A percentile compares a stretch with the other conserved stretches of the same genome.
Evolutionary conservation across 345 rosid species (phyloP).

Genomic region (Citropsis articulata): DNA sequence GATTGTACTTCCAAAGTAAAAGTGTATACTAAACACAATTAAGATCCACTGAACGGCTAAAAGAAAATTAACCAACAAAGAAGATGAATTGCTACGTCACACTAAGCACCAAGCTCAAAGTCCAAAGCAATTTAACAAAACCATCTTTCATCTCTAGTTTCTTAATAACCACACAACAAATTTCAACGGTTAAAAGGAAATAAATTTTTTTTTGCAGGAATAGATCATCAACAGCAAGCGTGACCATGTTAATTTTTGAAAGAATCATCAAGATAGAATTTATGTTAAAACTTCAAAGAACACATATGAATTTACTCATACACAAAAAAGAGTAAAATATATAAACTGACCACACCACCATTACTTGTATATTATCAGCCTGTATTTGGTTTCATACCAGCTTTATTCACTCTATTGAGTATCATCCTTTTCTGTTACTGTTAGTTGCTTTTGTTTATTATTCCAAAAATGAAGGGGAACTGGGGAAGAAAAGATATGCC

Average conservation of each 20-base stretch:
- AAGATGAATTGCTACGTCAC: not conserved
- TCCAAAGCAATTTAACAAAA: not conserved
- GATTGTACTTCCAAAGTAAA: slow-evolving; percentile 14
- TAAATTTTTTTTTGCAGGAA: not conserved
- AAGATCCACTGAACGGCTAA: not conserved
- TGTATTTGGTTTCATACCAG: not conserved
- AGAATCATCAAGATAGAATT: not conserved
- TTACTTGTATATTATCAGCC: not conserved
- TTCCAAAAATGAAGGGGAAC: too few species aligned
- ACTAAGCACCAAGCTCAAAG: not conserved
- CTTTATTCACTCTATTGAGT: not conserved
- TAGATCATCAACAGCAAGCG: not conserved
- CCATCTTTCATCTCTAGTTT: not conserved
- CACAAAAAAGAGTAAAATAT: too few species aligned
- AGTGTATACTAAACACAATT: not conserved
- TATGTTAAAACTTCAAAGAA: not conserved
- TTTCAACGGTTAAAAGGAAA: not conserved
- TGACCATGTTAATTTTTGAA: not conserved
- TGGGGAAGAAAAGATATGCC: not conserved
- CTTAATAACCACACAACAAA: not conserved
- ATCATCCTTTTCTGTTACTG: not conserved
- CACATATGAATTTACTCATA: not conserved
- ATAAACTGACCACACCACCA: not conserved
- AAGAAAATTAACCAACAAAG: not conserved
- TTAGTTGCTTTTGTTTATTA: not conserved